Conservation (phyloP, 169 alveolate genomes). For the Theileria orientalis region DNA sequence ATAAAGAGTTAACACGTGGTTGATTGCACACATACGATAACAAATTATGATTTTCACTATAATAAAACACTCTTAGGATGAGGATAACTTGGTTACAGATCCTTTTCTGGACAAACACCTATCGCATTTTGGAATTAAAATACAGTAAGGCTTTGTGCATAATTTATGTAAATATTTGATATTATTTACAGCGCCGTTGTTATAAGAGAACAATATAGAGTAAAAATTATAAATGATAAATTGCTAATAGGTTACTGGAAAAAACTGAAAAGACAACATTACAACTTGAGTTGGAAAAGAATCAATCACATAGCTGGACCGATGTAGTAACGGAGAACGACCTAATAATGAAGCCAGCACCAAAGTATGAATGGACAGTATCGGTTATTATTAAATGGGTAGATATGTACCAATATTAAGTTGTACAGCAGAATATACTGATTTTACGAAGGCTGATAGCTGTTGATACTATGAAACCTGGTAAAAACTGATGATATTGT, state of each 20-base stretch:
- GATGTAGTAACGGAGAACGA: constrained; percentile 69
- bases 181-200: no score
- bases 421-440: no score
- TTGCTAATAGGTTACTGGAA: constrained; percentile 31
- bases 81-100: constrained; percentile 82
- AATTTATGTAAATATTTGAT: no score
- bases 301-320: constrained; percentile 77
- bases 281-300: constrained; percentile 82
- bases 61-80: constrained; percentile 54
- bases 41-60: neutral
- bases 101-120: constrained; percentile 84
- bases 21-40: no score
- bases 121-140: constrained; percentile 85
- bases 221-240: constrained; percentile 17
- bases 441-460: no score
- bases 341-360: constrained; percentile 7
- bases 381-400: constrained; percentile 28
- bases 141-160: constrained; percentile 66
- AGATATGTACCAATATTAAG: constrained; percentile 49
- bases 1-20: no score
- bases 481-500: constrained; percentile 36
- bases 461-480: no score
- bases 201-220: no score
- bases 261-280: constrained; percentile 83
- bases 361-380: constrained; percentile 9